A percentile compares a stretch with the other conserved stretches of the same genome.
Conservation (phyloP, 148 eudicot species). For the Suaeda aralocaspica region DNA sequence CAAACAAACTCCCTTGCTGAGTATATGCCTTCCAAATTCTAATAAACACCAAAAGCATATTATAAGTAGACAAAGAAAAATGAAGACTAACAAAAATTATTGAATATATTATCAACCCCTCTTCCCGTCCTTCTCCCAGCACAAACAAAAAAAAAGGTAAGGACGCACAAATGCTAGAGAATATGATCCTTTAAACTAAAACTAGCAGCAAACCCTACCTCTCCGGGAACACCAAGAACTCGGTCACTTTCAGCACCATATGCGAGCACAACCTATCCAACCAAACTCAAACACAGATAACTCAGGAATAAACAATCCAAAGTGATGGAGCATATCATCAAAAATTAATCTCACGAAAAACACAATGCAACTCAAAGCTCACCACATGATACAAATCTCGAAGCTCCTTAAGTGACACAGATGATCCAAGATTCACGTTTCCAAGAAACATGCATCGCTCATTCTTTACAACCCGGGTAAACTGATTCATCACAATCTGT, state of each 20-base stretch:
- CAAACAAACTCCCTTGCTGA: conserved; percentile 98
- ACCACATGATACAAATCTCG: conserved; percentile 86
- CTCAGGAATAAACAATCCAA: background rate
- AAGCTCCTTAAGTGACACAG: conserved; percentile 77
- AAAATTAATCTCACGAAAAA: background rate
- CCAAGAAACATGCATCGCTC: conserved; percentile 76
- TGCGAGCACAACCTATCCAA: conserved; percentile 83
- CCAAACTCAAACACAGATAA: conserved; percentile 14
- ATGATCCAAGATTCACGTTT: conserved; percentile 80
- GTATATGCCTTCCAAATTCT: conserved; percentile 65
- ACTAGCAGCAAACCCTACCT: conserved; percentile 37
- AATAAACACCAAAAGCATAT: background rate
- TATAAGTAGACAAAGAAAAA: background rate
- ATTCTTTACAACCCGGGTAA: conserved; percentile 72
- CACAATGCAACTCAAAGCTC: conserved; percentile 27
- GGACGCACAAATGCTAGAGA: background rate
- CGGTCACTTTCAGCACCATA: conserved; percentile 99
- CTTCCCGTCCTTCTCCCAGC: background rate
- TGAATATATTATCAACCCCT: too few relatives aligned
- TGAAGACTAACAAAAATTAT: background rate
- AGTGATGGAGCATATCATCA: background rate
- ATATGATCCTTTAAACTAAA: too few relatives aligned
- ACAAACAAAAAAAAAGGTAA: background rate
- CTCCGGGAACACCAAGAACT: conserved; percentile 80
- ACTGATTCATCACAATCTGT: conserved; percentile 90